Evolutionary conservation across 345 rosid genomes (phyloP).

Genomic region (Arabidopsis thaliana): DNA sequence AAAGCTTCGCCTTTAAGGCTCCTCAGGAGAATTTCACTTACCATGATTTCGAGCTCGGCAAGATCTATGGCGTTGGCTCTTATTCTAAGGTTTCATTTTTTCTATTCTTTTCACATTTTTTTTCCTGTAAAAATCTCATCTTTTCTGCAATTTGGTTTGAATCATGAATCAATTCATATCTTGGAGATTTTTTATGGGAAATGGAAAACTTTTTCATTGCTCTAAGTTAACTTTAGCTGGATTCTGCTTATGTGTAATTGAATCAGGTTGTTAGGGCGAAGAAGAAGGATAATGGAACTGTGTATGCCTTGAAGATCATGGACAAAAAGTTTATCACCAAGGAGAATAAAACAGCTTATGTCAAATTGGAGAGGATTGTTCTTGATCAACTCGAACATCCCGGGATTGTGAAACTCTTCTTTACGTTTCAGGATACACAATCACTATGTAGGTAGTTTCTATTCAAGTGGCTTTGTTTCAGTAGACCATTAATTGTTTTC

Average conservation of each 20-base stretch:
- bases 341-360: constrained; percentile 97
- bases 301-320: constrained; percentile 97
- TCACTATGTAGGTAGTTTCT: constrained; percentile 77
- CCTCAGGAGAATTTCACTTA: constrained; percentile 92
- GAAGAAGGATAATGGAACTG: constrained; percentile 84
- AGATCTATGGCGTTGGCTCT: constrained; percentile 98
- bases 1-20: constrained; percentile 94
- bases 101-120: not conserved
- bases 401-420: constrained; percentile 84
- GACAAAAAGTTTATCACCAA: constrained; percentile 97
- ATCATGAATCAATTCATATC: not conserved
- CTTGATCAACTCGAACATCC: constrained; percentile 98
- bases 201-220: constrained; percentile 3
- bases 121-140: not conserved
- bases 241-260: constrained; percentile 32
- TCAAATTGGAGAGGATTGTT: constrained; percentile 92
- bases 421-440: constrained; percentile 89
- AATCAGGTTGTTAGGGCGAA: constrained; percentile 93
- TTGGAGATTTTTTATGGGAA: not conserved
- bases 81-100: constrained; percentile 77
- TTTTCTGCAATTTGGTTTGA: not conserved
- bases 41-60: constrained; percentile 93
- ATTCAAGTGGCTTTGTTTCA: not conserved
- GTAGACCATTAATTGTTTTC: not conserved
- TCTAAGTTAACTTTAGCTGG: constrained; percentile 9